Percentiles rank a stretch among this genome's conserved stretches.
phyloP scores from a whole-genome alignment of 2,329 filamentous ascomycete genomes.

The Aureobasidium sp. region DNA sequence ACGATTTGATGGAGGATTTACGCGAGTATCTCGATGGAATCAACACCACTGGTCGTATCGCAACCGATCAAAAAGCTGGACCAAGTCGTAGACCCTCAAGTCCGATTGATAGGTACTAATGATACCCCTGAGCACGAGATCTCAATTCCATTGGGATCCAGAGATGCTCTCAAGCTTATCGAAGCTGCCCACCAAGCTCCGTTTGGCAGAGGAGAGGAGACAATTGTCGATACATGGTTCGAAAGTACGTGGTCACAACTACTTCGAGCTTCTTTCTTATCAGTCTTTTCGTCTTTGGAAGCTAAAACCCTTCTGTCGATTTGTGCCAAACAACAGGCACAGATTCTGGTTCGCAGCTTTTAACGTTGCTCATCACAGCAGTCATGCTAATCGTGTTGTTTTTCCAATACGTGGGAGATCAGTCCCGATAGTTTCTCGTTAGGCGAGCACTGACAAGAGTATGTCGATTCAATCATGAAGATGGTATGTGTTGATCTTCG shows the following conservation, averaged over 20 bases:
- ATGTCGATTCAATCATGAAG: constrained; percentile 18
- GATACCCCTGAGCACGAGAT: neutral
- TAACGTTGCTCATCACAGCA: neutral
- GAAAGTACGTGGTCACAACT: constrained; percentile 16
- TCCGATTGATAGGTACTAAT: neutral
- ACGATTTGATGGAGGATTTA: neutral
- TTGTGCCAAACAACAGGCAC: neutral
- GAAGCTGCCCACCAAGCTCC: constrained; percentile 23
- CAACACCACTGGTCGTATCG: neutral
- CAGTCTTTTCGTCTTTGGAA: neutral
- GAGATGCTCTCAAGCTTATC: constrained; percentile 18
- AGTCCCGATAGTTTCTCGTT: constrained; percentile 21
- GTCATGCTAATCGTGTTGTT: neutral
- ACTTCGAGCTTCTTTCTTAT: neutral
- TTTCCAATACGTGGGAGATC: constrained; percentile 27
- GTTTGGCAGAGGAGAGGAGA: constrained; percentile 28
- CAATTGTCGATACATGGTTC: constrained; percentile 26
- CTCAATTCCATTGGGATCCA: constrained; percentile 11
- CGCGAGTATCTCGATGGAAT: neutral
- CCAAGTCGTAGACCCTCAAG: neutral
- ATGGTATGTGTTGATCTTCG: constrained; percentile 18
- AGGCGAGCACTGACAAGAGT: constrained; percentile 20
- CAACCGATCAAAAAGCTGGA: neutral
- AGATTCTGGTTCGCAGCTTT: neutral
- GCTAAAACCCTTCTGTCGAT: neutral